Evolutionary conservation across 148 eudicot species (phyloP).

Genomic region (Camellia lanceoleosa): DNA sequence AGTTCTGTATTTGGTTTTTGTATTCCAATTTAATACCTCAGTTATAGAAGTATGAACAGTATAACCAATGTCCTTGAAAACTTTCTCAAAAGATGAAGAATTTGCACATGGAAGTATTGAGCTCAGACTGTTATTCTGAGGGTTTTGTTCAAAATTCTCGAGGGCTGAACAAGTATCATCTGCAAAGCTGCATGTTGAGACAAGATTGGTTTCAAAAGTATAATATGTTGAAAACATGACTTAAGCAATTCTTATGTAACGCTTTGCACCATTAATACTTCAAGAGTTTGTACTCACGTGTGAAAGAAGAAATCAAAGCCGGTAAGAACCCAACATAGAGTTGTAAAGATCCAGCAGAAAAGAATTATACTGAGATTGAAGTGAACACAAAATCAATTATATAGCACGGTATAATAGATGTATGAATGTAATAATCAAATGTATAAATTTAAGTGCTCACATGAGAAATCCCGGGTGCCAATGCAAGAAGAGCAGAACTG

Average conservation of each 20-base stretch:
- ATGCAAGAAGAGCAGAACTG: constrained; percentile 63
- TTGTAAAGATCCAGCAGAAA: constrained; percentile 57
- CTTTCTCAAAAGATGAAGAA: constrained; percentile 30
- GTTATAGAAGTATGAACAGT: constrained; percentile 48
- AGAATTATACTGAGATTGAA: constrained; percentile 41
- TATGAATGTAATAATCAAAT: neutral
- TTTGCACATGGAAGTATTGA: constrained; percentile 46
- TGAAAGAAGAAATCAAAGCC: constrained; percentile 65
- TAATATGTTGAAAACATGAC: too few relatives aligned
- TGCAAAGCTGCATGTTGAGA: constrained; percentile 63
- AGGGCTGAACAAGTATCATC: constrained; percentile 67
- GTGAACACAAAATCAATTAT: neutral
- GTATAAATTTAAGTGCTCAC: constrained; percentile 35
- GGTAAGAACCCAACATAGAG: constrained; percentile 57
- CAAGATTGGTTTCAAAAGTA: constrained; percentile 7
- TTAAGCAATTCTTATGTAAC: neutral
- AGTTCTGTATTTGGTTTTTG: too few relatives aligned
- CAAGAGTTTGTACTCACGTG: constrained; percentile 36
- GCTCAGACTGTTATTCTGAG: constrained; percentile 44
- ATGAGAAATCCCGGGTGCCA: constrained; percentile 64
- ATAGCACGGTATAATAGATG: neutral
- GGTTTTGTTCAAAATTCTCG: constrained; percentile 42
- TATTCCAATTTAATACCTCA: constrained; percentile 31
- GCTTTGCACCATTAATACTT: neutral
- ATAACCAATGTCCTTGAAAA: constrained; percentile 40